Evolutionary conservation across 179 eudicot genomes (phyloP).

Genomic region (Beta corolliflora): DNA sequence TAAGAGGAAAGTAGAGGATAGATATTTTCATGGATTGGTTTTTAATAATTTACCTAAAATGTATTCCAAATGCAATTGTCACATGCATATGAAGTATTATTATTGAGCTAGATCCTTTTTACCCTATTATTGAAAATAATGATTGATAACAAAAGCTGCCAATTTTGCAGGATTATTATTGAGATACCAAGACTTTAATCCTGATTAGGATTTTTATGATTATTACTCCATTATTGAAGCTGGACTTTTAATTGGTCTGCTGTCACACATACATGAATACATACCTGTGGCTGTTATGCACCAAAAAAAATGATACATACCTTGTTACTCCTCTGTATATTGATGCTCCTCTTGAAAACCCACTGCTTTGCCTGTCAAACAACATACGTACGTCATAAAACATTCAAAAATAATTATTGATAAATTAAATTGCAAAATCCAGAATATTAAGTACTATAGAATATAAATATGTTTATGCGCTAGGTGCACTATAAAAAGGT

Average conservation of each 20-base stretch:
- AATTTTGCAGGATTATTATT: constrained; percentile 13
- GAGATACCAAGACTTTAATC: background rate
- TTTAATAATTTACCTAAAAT: background rate
- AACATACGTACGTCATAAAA: background rate
- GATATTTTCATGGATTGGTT: background rate
- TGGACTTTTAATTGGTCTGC: background rate
- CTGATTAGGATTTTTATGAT: background rate
- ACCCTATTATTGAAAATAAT: constrained; percentile 25
- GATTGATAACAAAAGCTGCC: constrained; percentile 36
- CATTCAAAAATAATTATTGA: background rate
- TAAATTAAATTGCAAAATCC: no score
- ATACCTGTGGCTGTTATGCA: no score
- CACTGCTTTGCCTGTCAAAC: constrained; percentile 71
- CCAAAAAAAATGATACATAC: constrained; percentile 21
- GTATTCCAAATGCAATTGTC: background rate
- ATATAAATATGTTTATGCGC: no score
- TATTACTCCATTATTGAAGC: background rate
- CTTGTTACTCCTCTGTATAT: constrained; percentile 89
- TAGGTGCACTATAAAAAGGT: no score
- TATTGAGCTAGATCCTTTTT: background rate
- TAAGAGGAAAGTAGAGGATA: constrained; percentile 10
- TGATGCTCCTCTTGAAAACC: constrained; percentile 91
- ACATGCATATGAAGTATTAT: constrained; percentile 13
- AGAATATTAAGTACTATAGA: no score
- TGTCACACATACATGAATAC: background rate